Conservation (phyloP, 2,329 filamentous ascomycete species). For the Claviceps africana region DNA sequence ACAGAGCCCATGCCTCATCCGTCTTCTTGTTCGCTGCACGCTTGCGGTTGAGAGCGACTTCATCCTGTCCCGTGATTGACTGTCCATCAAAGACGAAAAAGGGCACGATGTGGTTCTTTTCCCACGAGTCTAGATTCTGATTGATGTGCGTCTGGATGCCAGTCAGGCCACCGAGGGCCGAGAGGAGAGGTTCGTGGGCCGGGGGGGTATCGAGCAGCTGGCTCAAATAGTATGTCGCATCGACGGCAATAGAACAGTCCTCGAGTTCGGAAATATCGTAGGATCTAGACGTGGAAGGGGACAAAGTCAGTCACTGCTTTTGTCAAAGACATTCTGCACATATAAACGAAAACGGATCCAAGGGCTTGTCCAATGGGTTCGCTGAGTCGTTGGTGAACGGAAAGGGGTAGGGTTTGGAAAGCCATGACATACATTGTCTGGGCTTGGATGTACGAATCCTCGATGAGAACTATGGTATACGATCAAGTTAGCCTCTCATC, state of each 20-base stretch:
- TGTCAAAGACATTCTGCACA: not conserved
- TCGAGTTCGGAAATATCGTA: conserved; percentile 57
- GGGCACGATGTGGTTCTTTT: conserved; percentile 55
- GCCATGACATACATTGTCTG: conserved; percentile 20
- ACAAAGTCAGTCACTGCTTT: not conserved
- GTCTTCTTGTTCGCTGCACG: conserved; percentile 56
- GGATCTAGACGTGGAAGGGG: conserved; percentile 23
- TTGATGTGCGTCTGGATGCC: conserved; percentile 64
- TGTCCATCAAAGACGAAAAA: conserved; percentile 90
- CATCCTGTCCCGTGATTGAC: conserved; percentile 61
- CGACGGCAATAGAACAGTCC: conserved; percentile 65
- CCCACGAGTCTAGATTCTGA: conserved; percentile 60
- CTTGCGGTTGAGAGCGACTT: conserved; percentile 49
- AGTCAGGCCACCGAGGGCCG: conserved; percentile 79
- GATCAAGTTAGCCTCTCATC: conserved; percentile 3
- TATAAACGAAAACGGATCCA: not conserved
- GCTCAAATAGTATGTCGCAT: conserved; percentile 80
- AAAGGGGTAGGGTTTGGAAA: conserved; percentile 3
- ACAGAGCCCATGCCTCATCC: conserved; percentile 72
- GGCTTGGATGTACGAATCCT: conserved; percentile 26
- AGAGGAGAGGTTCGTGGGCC: conserved; percentile 73
- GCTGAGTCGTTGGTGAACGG: not conserved
- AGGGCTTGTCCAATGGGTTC: not conserved
- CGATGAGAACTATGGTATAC: conserved; percentile 19
- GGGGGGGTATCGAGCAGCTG: conserved; percentile 57